Conservation (phyloP, 2,329 filamentous ascomycete genomes). For the Tolypocladium inflatum region DNA sequence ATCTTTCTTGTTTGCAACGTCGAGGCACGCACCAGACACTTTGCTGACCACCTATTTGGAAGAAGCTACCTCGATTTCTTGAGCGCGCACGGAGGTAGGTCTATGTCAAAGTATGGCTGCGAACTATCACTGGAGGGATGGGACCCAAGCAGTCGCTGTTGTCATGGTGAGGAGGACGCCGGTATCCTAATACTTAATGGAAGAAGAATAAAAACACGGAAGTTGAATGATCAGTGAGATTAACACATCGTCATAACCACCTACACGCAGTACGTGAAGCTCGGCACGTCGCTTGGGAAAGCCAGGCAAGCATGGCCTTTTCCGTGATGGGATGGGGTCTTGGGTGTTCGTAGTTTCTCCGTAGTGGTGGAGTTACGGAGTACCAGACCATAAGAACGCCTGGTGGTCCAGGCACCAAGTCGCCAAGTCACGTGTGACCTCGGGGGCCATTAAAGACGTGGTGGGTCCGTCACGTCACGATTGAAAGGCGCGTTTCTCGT, state of each 20-base stretch:
- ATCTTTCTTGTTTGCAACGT: background rate
- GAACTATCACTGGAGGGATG: background rate
- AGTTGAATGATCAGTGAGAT: too few relatives aligned
- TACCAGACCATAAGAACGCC: too few relatives aligned
- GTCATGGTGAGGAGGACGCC: background rate
- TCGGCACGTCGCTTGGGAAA: too few relatives aligned
- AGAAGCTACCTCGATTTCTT: too few relatives aligned
- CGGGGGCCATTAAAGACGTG: constrained; percentile 8
- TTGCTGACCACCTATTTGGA: background rate
- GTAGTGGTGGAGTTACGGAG: too few relatives aligned
- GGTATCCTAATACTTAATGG: background rate
- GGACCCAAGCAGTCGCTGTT: background rate
- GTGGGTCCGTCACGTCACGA: constrained; percentile 29
- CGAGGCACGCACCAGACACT: too few relatives aligned
- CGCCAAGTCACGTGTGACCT: constrained; percentile 19
- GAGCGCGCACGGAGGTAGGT: background rate
- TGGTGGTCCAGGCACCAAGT: background rate
- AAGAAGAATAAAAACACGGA: background rate
- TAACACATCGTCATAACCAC: too few relatives aligned
- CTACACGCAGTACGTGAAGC: background rate
- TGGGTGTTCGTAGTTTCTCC: too few relatives aligned
- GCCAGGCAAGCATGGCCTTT: too few relatives aligned
- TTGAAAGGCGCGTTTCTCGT: constrained; percentile 21
- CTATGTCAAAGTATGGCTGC: background rate
- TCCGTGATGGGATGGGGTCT: too few relatives aligned